Evolutionary conservation across 2,329 filamentous ascomycete species (phyloP).

Genomic region (Aspergillus thermomutatus): DNA sequence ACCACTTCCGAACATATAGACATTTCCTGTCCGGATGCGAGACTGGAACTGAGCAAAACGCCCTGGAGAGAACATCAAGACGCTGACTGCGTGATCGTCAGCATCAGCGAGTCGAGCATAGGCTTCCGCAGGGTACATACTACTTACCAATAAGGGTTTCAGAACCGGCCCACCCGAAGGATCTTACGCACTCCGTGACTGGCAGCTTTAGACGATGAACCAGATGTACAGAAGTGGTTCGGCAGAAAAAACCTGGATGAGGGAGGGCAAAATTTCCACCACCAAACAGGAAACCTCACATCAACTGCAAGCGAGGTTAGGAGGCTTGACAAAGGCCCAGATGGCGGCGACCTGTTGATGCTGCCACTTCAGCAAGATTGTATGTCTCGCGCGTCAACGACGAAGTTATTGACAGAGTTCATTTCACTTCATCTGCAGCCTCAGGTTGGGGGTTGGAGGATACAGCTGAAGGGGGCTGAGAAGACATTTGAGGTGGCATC

Average conservation of each 20-base stretch:
- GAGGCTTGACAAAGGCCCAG: constrained; percentile 4
- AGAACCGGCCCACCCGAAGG: neutral
- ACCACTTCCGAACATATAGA: neutral
- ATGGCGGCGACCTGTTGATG: constrained; percentile 1
- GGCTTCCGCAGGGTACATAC: neutral
- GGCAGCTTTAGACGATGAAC: neutral
- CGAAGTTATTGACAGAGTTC: constrained; percentile 17
- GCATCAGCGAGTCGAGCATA: neutral
- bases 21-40: neutral
- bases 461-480: constrained; percentile 30
- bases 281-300: neutral
- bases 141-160: neutral
- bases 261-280: neutral
- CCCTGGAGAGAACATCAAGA: neutral
- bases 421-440: constrained; percentile 48
- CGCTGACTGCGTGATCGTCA: neutral
- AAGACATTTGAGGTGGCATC: constrained; percentile 44
- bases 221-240: neutral
- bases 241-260: neutral
- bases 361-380: constrained; percentile 2
- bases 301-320: constrained; percentile 5
- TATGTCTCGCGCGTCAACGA: constrained; percentile 4
- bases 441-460: constrained; percentile 41
- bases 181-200: neutral
- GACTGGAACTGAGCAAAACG: neutral